Evolutionary conservation across 805 yeast species (phyloP), one percentile per base, ranked within the genome.

Genomic region (Jamesozyma jinghongensis): DNA sequence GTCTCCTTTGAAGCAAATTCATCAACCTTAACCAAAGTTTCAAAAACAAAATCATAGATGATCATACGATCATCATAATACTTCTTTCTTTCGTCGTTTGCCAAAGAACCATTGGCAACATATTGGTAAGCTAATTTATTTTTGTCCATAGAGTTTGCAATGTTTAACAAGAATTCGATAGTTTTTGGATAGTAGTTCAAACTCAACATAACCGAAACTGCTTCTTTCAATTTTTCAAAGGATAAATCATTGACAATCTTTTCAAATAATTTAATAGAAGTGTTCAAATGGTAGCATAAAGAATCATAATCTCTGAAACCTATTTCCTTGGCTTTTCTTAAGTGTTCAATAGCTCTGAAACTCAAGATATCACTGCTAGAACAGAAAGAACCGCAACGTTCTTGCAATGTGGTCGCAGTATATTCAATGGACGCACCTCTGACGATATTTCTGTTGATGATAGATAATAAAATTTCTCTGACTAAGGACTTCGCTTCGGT

Each of bases 401-500:
- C 94, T 62, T 92, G 95, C 38, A 92, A 67, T 1, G 88, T 78
- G 28, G 80, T 78, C 1, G 97, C 94, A 38, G 90, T 85, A 42
- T 81, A 70, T 57, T 90, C 97, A 34, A 92, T 90, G 0, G 95
- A 83, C 3, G 85, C 90, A n/a, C 98, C 97, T 48, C 84, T 77
- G 30, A 85, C 71, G 42, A 92, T 87, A 49, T 84, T 85, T 58
- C 82, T 82, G 62, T 88, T 88, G 46, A 92, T 87, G 29, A 92
- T 78, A 1, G 95, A 83, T 2, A 94, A 81, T 34, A 92, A 73
- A 29, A 94, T 76, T 52, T 90, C 97, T 58, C 85, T 85, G 20
- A 90, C 78, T 35, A 86, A 68, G 37, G 77, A 58, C 44, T 67
- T 68, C 11, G 67, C 57, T 7, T 69, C 71, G 34, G 70, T 78